Conservation (phyloP, 805 yeast species). For the Metschnikowia continentalis region DNA sequence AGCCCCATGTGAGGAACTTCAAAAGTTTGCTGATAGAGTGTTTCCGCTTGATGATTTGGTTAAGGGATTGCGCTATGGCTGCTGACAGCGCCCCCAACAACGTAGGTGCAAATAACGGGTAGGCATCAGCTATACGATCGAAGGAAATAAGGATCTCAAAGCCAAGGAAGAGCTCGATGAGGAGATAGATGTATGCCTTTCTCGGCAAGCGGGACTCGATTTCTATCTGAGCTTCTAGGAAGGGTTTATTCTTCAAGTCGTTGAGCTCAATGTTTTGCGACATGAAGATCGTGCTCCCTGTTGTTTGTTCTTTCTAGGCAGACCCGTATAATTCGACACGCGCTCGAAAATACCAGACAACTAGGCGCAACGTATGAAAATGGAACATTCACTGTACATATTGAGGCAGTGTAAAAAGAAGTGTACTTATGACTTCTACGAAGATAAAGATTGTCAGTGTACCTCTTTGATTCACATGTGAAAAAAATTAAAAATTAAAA, state of each 20-base stretch:
- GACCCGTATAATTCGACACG: background rate
- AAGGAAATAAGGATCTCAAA: constrained; percentile 29
- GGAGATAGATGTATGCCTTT: constrained; percentile 18
- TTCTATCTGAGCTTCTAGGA: constrained; percentile 11
- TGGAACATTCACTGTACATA: background rate
- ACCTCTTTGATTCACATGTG: background rate
- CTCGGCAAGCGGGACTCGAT: constrained; percentile 3
- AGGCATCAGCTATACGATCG: constrained; percentile 17
- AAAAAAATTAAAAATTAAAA: too few species aligned
- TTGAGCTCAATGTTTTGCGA: constrained; percentile 15
- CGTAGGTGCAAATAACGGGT: constrained; percentile 34
- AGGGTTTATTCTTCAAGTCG: constrained; percentile 17
- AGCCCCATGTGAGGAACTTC: constrained; percentile 59
- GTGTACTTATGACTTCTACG: background rate
- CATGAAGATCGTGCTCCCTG: constrained; percentile 6
- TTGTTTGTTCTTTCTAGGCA: background rate
- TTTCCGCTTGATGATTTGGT: constrained; percentile 31
- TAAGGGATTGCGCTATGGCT: constrained; percentile 39
- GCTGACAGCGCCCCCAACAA: constrained; percentile 39
- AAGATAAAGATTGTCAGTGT: background rate
- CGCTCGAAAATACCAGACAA: background rate
- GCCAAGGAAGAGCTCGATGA: constrained; percentile 25
- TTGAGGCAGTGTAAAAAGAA: too few species aligned
- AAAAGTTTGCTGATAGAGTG: constrained; percentile 27
- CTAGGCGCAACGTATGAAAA: background rate